Evolutionary conservation across 1,284 basidiomycete genomes (phyloP).

Genomic region (Rhodotorula sp.): DNA sequence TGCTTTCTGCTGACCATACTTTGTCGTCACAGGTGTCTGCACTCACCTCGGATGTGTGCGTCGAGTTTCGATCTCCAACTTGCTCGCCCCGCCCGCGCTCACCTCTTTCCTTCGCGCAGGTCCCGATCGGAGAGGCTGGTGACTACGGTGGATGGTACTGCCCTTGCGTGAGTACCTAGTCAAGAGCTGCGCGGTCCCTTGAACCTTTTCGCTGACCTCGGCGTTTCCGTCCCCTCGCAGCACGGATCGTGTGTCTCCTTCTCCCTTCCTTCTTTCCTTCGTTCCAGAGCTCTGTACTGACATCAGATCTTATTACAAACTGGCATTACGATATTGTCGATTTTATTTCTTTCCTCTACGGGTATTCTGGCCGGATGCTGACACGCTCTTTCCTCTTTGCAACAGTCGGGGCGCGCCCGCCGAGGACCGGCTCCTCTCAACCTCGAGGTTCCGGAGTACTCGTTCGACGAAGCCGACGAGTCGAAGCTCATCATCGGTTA

Average conservation of each 20-base stretch:
- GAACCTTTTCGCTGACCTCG: too few relatives aligned
- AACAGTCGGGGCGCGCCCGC: constrained; percentile 28
- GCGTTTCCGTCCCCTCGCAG: constrained; percentile 58
- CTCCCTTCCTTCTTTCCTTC: constrained; percentile 2
- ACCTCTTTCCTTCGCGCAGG: constrained; percentile 49
- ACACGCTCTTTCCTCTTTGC: constrained; percentile 46
- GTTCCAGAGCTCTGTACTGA: not conserved
- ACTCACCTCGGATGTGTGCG: constrained; percentile 86
- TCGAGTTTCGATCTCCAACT: not conserved
- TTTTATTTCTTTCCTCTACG: not conserved
- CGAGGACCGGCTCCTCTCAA: constrained; percentile 61
- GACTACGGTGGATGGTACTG: constrained; percentile 90
- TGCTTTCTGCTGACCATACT: not conserved
- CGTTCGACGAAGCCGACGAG: constrained; percentile 80
- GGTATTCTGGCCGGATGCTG: constrained; percentile 49
- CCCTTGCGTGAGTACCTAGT: constrained; percentile 92
- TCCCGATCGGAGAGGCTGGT: constrained; percentile 68
- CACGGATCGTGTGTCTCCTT: constrained; percentile 50
- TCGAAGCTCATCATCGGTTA: constrained; percentile 84
- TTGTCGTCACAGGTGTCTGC: constrained; percentile 55
- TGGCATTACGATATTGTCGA: not conserved
- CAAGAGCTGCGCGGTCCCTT: constrained; percentile 49
- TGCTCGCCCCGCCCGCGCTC: not conserved
- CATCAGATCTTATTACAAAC: not conserved
- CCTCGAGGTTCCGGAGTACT: constrained; percentile 81